Conservation (phyloP, 306 rosid species). For the Medicago arabica region DNA sequence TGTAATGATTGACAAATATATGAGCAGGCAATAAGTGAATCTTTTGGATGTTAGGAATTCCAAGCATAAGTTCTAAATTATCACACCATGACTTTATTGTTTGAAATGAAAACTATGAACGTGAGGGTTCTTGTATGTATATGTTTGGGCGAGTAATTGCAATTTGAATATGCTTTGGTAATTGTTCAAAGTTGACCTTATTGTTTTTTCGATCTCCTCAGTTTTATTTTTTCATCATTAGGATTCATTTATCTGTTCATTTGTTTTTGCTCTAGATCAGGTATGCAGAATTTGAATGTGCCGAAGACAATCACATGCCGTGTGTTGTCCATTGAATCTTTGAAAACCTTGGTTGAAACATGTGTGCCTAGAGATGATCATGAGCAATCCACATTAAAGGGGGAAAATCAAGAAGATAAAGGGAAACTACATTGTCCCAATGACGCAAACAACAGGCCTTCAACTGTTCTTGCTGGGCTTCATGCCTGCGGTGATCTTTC, state of each 20-base stretch:
- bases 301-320: constrained; percentile 84
- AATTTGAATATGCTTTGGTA: constrained; percentile 18
- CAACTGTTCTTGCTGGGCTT: constrained; percentile 88
- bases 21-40: constrained; percentile 29
- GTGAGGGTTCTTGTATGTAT: neutral
- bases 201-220: constrained; percentile 24
- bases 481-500: constrained; percentile 99
- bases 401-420: constrained; percentile 44
- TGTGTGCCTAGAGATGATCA: constrained; percentile 48
- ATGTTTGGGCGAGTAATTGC: constrained; percentile 17
- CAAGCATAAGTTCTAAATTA: constrained; percentile 9
- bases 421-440: constrained; percentile 36
- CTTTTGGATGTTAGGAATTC: constrained; percentile 31
- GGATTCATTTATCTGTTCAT: constrained; percentile 35
- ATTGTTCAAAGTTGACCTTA: constrained; percentile 34
- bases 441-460: constrained; percentile 45
- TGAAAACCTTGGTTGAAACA: constrained; percentile 67
- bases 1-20: neutral
- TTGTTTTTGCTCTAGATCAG: constrained; percentile 66
- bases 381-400: constrained; percentile 39
- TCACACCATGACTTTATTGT: constrained; percentile 15
- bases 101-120: constrained; percentile 16
- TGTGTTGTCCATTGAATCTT: constrained; percentile 71
- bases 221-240: neutral
- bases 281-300: constrained; percentile 55